phyloP scores from a whole-genome alignment of 768 basidiomycete genomes.

The Tephrocybe sp. region DNA sequence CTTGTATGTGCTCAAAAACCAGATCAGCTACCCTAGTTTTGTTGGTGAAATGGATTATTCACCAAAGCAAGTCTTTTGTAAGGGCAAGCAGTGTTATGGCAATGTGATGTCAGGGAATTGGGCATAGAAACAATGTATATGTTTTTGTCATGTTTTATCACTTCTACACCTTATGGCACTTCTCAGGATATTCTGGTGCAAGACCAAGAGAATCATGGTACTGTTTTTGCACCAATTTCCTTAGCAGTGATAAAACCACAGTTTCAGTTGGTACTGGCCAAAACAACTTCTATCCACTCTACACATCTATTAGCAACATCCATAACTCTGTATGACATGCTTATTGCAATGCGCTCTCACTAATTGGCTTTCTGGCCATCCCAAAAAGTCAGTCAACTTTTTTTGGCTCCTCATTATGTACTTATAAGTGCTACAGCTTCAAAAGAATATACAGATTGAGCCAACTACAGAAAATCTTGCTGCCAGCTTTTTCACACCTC shows the following conservation, averaged over 20 bases:
- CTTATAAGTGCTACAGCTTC: too few relatives aligned
- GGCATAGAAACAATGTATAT: slow-evolving; percentile 23
- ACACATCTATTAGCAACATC: slow-evolving; percentile 7
- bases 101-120: too few relatives aligned
- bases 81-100: slow-evolving; percentile 14
- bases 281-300: slow-evolving; percentile 13
- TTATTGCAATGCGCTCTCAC: slow-evolving; percentile 19
- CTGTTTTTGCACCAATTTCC: slow-evolving; percentile 20
- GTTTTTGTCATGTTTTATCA: background rate
- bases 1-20: background rate
- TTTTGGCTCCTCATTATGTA: too few relatives aligned
- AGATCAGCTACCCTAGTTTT: too few relatives aligned
- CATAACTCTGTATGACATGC: slow-evolving; percentile 12
- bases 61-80: slow-evolving; percentile 19
- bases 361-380: slow-evolving; percentile 22
- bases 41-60: slow-evolving; percentile 20
- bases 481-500: too few relatives aligned
- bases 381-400: slow-evolving; percentile 19
- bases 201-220: slow-evolving; percentile 13
- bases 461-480: too few relatives aligned
- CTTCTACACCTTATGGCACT: background rate
- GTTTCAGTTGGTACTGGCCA: slow-evolving; percentile 25
- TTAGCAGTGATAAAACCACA: too few relatives aligned
- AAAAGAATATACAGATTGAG: too few relatives aligned
- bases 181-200: slow-evolving; percentile 9